phyloP scores from a whole-genome alignment of 768 basidiomycete genomes.

The Pleurotus ostreatus region DNA sequence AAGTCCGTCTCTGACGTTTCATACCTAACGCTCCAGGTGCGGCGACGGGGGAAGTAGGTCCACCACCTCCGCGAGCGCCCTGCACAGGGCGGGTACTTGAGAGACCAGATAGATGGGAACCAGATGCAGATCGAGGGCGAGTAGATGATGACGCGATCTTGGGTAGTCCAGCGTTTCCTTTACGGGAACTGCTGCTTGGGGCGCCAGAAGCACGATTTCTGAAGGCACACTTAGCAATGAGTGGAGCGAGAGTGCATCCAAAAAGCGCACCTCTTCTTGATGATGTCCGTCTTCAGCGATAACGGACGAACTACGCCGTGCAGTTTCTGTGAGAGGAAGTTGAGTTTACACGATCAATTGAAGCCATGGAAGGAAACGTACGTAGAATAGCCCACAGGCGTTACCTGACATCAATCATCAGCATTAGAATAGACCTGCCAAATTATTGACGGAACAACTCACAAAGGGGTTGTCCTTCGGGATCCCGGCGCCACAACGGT shows the following conservation, averaged over 20 bases:
- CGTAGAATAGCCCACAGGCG: constrained; percentile 91
- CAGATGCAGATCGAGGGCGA: constrained; percentile 68
- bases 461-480: constrained; percentile 91
- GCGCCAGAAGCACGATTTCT: constrained; percentile 83
- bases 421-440: constrained; percentile 4
- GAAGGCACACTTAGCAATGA: constrained; percentile 8
- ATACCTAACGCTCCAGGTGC: constrained; percentile 41
- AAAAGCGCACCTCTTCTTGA: constrained; percentile 80
- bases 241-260: constrained; percentile 2
- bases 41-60: constrained; percentile 17
- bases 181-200: constrained; percentile 61
- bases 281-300: constrained; percentile 94
- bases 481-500: constrained; percentile 88
- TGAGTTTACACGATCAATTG: constrained; percentile 9
- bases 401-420: constrained; percentile 47
- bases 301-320: constrained; percentile 93
- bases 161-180: constrained; percentile 55
- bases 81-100: constrained; percentile 36
- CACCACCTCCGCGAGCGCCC: constrained; percentile 19
- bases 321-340: constrained; percentile 60
- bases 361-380: constrained; percentile 36
- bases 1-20: constrained; percentile 82
- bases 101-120: constrained; percentile 46
- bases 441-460: constrained; percentile 25
- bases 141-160: constrained; percentile 75